A percentile compares a stretch with the other conserved stretches of the same genome.
Evolutionary conservation across 2,329 filamentous ascomycete genomes (phyloP).

Genomic region (Emericellopsis atlantica): DNA sequence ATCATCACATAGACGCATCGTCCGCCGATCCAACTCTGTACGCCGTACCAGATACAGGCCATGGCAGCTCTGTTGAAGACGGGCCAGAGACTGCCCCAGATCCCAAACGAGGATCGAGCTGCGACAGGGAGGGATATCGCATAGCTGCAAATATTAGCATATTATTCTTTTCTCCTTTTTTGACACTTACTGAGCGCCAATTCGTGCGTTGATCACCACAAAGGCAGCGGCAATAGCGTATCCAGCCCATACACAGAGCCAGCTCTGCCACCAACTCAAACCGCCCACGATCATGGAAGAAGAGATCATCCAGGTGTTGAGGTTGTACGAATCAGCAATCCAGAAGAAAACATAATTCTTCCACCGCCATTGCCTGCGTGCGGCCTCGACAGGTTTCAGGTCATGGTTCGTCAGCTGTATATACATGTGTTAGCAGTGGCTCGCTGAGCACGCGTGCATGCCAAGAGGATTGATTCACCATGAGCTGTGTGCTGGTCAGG

Average conservation of each 20-base stretch:
- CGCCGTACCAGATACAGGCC: slow-evolving; percentile 80
- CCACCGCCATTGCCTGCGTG: slow-evolving; percentile 68
- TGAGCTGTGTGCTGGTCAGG: slow-evolving; percentile 65
- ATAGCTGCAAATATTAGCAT: slow-evolving; percentile 35
- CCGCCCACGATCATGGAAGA: slow-evolving; percentile 68
- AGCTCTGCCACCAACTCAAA: slow-evolving; percentile 84
- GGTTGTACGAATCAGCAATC: slow-evolving; percentile 77
- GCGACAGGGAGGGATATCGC: slow-evolving; percentile 84
- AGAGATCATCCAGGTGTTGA: slow-evolving; percentile 92
- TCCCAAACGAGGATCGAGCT: slow-evolving; percentile 66
- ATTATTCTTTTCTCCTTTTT: too few species aligned
- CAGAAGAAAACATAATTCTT: slow-evolving; percentile 87
- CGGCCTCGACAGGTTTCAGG: slow-evolving; percentile 67
- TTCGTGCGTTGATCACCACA: slow-evolving; percentile 65
- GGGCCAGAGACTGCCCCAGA: slow-evolving; percentile 83
- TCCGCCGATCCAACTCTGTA: slow-evolving; percentile 76
- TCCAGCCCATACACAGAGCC: slow-evolving; percentile 79
- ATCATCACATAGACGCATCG: slow-evolving; percentile 86
- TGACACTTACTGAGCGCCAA: slow-evolving; percentile 43
- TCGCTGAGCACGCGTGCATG: not conserved
- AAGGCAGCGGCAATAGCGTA: slow-evolving; percentile 69
- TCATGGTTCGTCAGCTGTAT: slow-evolving; percentile 65
- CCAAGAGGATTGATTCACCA: slow-evolving; percentile 35
- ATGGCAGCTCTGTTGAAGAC: slow-evolving; percentile 82
- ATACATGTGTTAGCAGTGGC: not conserved